Conservation (phyloP, 2,329 filamentous ascomycete genomes). For the Pseudopithomyces chartarum region DNA sequence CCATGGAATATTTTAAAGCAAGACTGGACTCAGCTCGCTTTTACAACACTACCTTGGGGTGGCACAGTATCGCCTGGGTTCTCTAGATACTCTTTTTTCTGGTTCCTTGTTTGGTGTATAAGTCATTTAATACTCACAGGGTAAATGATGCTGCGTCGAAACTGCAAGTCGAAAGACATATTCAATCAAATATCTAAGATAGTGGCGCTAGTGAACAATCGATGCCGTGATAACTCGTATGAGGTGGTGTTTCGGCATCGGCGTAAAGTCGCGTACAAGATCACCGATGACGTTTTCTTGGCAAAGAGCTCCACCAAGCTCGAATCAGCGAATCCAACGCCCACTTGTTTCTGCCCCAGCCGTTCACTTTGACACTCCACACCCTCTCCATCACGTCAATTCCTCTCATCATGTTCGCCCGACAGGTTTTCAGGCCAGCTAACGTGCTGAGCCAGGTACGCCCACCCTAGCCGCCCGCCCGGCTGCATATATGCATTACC, state of each 20-base stretch:
- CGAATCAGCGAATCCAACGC: slow-evolving; percentile 12
- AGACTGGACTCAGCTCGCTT: too few relatives aligned
- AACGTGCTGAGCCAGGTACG: slow-evolving; percentile 48
- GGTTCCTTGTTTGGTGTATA: too few relatives aligned
- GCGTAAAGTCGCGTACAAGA: not conserved
- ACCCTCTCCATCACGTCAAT: slow-evolving; percentile 20
- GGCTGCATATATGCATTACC: slow-evolving; percentile 14
- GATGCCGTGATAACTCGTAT: not conserved
- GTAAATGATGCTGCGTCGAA: too few relatives aligned
- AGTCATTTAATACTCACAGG: too few relatives aligned
- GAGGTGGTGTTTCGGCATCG: slow-evolving; percentile 7
- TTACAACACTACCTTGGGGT: too few relatives aligned
- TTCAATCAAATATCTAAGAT: too few relatives aligned
- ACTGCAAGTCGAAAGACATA: too few relatives aligned
- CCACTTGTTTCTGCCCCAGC: slow-evolving; percentile 8
- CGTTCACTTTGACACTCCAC: slow-evolving; percentile 13
- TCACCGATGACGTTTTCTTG: slow-evolving; percentile 36
- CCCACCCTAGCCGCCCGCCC: slow-evolving; percentile 13
- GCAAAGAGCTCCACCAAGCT: slow-evolving; percentile 23
- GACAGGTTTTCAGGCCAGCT: slow-evolving; percentile 50
- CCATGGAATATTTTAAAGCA: too few relatives aligned
- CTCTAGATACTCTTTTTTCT: too few relatives aligned
- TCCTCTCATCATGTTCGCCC: slow-evolving; percentile 49
- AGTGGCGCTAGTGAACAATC: too few relatives aligned
- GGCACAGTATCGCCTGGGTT: too few relatives aligned